Base-by-base conservation (phyloP, 441 rosid species). In the Brassica balearica region DNA sequence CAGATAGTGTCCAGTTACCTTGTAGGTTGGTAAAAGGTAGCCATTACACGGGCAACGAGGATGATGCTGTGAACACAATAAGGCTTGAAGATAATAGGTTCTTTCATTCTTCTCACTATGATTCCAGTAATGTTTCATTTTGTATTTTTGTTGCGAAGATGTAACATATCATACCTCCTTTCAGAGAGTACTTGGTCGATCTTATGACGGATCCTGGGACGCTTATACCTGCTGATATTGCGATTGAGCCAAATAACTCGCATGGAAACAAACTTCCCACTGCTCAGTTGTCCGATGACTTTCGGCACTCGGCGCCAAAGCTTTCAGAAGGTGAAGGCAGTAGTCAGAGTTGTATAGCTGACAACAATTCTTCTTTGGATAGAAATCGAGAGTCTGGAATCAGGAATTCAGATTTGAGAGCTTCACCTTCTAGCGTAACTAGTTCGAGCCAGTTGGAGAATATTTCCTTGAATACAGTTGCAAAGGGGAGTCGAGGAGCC, bases 161-260 rank as follows among this genome's bases (percentile, higher is more conserved):
- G 71, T 82, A 80, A 89, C 79, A 32, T 27, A 4, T 59, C 12
- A 68, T 22, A 78, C 80, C 58, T 84, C 64, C 34, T 61, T 86
- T 72, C 92, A 96, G 99, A 87, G 99, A 96, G 85, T 91, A 87
- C 92, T 88, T 96, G 89, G 97, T 96, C 76, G 99, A 96, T 89
- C 97, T 96, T 81, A 96, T 96, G 99, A 97, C 97, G 78, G 99
- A 92, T 82, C 97, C 99, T 51, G 99, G 99, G 82, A 92, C 98
- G 25, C 94, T 96, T 77, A 89, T 96, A 82, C 99, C 99, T 51
- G 96, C 97, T 85, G 99, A 96, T 81, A 73, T 88, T 84, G 83
- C 87, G 58, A 86, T 81, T 77, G 86, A 79, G 74, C 79, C 91
- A 77, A 78, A 77, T 71, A 88, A 85, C 77, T 85, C 91, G 6